Conservation (phyloP, 2,329 filamentous ascomycete genomes). For the Claviceps arundinis region DNA sequence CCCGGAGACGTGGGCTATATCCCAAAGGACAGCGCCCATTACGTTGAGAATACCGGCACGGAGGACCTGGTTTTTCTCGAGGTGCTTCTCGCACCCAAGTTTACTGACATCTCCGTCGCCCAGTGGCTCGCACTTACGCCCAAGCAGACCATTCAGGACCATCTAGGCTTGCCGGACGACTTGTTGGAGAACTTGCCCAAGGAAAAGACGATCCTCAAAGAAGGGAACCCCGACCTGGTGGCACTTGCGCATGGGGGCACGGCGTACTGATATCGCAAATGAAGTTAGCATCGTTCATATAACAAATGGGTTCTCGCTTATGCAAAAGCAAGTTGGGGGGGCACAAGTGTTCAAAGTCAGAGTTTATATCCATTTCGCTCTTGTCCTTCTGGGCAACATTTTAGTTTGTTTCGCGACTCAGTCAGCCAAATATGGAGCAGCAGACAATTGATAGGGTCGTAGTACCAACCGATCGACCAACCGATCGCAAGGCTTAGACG, state of each 20-base stretch:
- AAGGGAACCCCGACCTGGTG: constrained; percentile 25
- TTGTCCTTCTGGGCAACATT: too few species aligned
- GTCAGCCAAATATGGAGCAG: too few species aligned
- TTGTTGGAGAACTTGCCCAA: constrained; percentile 24
- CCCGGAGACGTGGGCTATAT: constrained; percentile 48
- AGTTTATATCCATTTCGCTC: too few species aligned
- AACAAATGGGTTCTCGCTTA: background rate
- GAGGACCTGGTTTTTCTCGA: constrained; percentile 47
- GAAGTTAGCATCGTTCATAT: background rate
- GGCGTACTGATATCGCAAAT: constrained; percentile 7
- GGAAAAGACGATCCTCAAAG: constrained; percentile 29
- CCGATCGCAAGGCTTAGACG: too few species aligned
- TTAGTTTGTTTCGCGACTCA: too few species aligned
- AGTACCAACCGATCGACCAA: too few species aligned
- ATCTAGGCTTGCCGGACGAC: constrained; percentile 27
- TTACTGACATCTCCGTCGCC: constrained; percentile 40
- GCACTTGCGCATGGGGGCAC: constrained; percentile 10
- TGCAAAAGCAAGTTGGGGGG: background rate
- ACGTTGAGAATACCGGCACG: constrained; percentile 46
- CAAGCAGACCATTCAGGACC: constrained; percentile 44
- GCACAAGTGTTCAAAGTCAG: too few species aligned
- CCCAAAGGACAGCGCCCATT: constrained; percentile 36
- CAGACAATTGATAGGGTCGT: too few species aligned
- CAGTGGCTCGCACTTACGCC: constrained; percentile 48
- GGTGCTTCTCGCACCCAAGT: constrained; percentile 38